Evolutionary conservation across 2,329 filamentous ascomycete species (phyloP), one percentile per base, ranked within the genome.

Genomic region (Berkeleyomyces rouxiae): DNA sequence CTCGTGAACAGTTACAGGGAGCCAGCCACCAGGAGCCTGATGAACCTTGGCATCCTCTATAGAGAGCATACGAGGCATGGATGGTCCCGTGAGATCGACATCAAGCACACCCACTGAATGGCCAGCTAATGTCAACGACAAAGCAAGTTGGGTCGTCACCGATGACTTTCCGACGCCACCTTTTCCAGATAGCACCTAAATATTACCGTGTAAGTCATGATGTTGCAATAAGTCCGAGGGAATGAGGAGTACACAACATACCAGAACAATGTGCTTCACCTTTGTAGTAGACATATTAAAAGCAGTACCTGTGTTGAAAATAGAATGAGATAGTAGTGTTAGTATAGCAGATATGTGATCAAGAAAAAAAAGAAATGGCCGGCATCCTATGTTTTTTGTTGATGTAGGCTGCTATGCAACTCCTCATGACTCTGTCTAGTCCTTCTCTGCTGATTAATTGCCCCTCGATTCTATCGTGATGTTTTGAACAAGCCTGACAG

Each of bases 151-250:
- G 1, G 92, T 95, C 0, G 93, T 97, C n/a, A 96, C 85, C 61
- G 90, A 96, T 51, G 92, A 97, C 78, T 99, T 99, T 64, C 93
- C 93, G 23, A 99, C 93, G 68, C 93, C 93, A 70, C 93, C 93
- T 80, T 99, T 99, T 69, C 93, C 93, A 10, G 93, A 97, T 58
- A 99, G 86, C 66, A 92, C 81, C 81, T 83, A 62, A 46, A 16
- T 55, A 23, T 55, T 63, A n/a, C 46, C 43, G 43, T 46, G 46
- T 64, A 62, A 59, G 58, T 61, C 43, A 46, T 3, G 16, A 46
- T 4, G 55, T 51, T 37, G 16, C 10, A 49, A 44, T 58, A 33
- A 2, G 37, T 55, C 51, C 23, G 46, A 47, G 31, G 9, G n/a
- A 4, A 39, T 33, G 3, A 51, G 59, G 40, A 6, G 49, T 16